Conservation (phyloP, 768 basidiomycete genomes). For the Lactifluus subvellereus region DNA sequence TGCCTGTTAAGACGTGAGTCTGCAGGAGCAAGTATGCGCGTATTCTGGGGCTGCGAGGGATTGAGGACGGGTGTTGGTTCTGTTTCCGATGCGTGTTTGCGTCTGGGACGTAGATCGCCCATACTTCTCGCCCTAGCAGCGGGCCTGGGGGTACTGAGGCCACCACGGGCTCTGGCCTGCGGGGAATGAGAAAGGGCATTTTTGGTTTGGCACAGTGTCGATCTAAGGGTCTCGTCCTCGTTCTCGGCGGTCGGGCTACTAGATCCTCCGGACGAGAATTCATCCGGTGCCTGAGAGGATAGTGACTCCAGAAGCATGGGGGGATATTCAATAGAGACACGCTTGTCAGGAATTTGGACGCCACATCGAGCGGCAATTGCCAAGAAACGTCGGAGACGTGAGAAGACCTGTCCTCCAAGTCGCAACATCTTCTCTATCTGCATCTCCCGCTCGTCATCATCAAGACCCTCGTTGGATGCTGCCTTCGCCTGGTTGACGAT, state of each 20-base stretch:
- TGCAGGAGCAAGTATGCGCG: conserved; percentile 13
- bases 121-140: conserved; percentile 48
- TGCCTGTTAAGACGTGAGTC: conserved; percentile 22
- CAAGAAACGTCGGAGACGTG: conserved; percentile 74
- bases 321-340: conserved; percentile 15
- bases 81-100: conserved; percentile 33
- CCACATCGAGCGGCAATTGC: conserved; percentile 71
- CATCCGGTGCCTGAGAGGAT: conserved; percentile 18
- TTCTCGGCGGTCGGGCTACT: conserved; percentile 9
- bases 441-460: conserved; percentile 43
- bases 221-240: conserved; percentile 22
- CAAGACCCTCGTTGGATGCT: conserved; percentile 46
- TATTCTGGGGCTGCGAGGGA: not conserved
- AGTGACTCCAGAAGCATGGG: conserved; percentile 21
- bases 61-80: conserved; percentile 34
- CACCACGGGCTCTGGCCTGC: conserved; percentile 1
- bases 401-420: conserved; percentile 74
- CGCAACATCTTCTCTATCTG: conserved; percentile 77
- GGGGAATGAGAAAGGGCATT: conserved; percentile 24
- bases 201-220: conserved; percentile 11
- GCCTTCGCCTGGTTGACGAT: conserved; percentile 77
- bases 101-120: conserved; percentile 41
- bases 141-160: conserved; percentile 27
- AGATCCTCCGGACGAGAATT: conserved; percentile 3
- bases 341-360: conserved; percentile 48